Percentiles rank a stretch among this genome's conserved stretches.
Evolutionary conservation across 768 basidiomycete genomes (phyloP).

Genomic region (Pleurotus giganteus): DNA sequence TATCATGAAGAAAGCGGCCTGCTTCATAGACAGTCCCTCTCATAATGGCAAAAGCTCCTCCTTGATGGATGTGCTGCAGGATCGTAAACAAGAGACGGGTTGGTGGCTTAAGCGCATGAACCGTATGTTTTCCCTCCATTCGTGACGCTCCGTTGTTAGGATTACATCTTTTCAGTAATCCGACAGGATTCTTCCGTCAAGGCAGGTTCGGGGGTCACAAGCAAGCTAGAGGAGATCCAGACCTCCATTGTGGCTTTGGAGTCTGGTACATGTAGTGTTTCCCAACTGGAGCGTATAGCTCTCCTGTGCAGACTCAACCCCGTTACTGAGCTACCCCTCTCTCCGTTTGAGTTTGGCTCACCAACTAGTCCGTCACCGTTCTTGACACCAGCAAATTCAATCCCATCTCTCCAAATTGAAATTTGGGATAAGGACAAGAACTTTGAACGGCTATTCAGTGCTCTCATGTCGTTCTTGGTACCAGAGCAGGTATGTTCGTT

Average conservation of each 20-base stretch:
- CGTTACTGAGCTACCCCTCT: constrained; percentile 46
- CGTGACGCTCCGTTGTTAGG: not conserved
- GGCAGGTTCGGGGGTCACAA: not conserved
- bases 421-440: constrained; percentile 73
- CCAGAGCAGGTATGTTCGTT: constrained; percentile 49
- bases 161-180: constrained; percentile 23
- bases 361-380: constrained; percentile 62
- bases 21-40: constrained; percentile 81
- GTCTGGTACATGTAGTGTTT: constrained; percentile 46
- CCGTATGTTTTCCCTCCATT: constrained; percentile 51
- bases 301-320: constrained; percentile 62
- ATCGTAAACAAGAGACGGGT: constrained; percentile 63
- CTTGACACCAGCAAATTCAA: constrained; percentile 33
- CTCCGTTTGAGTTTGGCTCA: constrained; percentile 27
- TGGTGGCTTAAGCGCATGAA: constrained; percentile 85
- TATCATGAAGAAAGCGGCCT: constrained; percentile 71
- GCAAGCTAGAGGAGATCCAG: constrained; percentile 44
- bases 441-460: constrained; percentile 69
- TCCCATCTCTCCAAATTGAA: constrained; percentile 46
- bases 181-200: constrained; percentile 1
- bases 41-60: constrained; percentile 50
- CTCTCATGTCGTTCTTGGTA: constrained; percentile 61
- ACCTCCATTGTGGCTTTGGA: constrained; percentile 54
- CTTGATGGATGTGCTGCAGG: constrained; percentile 68
- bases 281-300: constrained; percentile 63